These are phyloP conservation scores for Beauveria brongniartii DNA, from an alignment of 2,329 filamentous ascomycete genomes.

Conservation along the genomic window DNA sequence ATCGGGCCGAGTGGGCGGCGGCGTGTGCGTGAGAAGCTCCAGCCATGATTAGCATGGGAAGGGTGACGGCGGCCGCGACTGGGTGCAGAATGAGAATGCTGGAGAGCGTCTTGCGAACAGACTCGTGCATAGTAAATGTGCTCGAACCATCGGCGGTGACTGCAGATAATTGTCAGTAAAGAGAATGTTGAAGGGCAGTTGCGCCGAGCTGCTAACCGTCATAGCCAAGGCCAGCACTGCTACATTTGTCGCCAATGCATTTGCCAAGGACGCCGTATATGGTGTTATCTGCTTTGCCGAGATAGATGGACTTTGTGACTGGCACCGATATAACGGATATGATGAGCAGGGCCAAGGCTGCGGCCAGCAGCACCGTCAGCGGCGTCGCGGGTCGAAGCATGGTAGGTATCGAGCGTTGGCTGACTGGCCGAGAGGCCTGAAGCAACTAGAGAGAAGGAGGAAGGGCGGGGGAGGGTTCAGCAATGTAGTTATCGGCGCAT, in stretches of 20 bases:
- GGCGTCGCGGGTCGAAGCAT: conserved; percentile 92
- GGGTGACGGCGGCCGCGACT: conserved; percentile 74
- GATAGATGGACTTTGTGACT: conserved; percentile 74
- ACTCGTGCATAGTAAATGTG: conserved; percentile 48
- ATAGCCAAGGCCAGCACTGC: conserved; percentile 73
- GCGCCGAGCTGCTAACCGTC: conserved; percentile 52
- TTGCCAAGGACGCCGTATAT: conserved; percentile 91
- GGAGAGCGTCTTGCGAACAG: conserved; percentile 59
- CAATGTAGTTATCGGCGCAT: conserved; percentile 3
- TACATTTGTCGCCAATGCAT: conserved; percentile 61
- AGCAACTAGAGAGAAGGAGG: conserved; percentile 1
- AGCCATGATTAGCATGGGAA: conserved; percentile 77
- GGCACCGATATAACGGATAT: conserved; percentile 87
- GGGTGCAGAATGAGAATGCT: conserved; percentile 88
- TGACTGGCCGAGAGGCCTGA: conserved; percentile 13
- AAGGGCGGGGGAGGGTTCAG: not conserved
- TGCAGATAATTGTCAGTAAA: conserved; percentile 1
- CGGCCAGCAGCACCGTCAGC: conserved; percentile 74
- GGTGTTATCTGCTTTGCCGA: conserved; percentile 68
- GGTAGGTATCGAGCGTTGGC: conserved; percentile 38
- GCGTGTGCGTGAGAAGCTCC: conserved; percentile 76
- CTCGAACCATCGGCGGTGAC: conserved; percentile 19
- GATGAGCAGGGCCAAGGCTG: conserved; percentile 77
- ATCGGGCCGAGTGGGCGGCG: conserved; percentile 83
- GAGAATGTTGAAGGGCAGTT: not conserved